phyloP scores from a whole-genome alignment of 208 protist genomes.

The Crithidia mellificae region DNA sequence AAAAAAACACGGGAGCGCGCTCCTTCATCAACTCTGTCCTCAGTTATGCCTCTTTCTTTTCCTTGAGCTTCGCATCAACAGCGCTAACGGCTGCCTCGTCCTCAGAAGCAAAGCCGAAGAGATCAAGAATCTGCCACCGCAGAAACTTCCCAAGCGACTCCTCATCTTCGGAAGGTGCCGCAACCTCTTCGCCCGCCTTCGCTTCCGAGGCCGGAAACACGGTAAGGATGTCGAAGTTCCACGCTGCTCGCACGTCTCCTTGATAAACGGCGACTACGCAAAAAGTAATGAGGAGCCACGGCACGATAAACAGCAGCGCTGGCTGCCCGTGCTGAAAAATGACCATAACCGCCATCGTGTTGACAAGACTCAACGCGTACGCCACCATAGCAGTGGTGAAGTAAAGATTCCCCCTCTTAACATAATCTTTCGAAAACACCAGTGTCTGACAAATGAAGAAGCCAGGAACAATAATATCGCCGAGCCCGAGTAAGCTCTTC shows the following conservation, averaged over 20 bases:
- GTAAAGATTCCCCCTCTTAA: conserved; percentile 79
- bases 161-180: conserved; percentile 23
- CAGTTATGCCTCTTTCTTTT: conserved; percentile 39
- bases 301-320: conserved; percentile 91
- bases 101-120: conserved; percentile 51
- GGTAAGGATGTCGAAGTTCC: conserved; percentile 44
- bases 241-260: conserved; percentile 68
- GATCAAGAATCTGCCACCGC: conserved; percentile 20
- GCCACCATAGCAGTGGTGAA: conserved; percentile 83
- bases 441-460: conserved; percentile 94
- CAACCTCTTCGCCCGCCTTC: not conserved
- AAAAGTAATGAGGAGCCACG: conserved; percentile 84
- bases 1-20: not conserved
- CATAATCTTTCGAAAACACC: conserved; percentile 84
- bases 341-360: conserved; percentile 96
- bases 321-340: conserved; percentile 94
- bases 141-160: conserved; percentile 34
- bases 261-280: conserved; percentile 39
- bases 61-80: conserved; percentile 6
- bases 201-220: conserved; percentile 28
- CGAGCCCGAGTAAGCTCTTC: conserved; percentile 95
- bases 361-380: conserved; percentile 90
- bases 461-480: conserved; percentile 97
- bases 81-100: conserved; percentile 19
- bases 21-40: not conserved